A percentile compares a stretch with the other conserved stretches of the same genome.
Evolutionary conservation across 2,329 filamentous ascomycete species (phyloP).

Genomic region (Pseudocercospora eumusae): DNA sequence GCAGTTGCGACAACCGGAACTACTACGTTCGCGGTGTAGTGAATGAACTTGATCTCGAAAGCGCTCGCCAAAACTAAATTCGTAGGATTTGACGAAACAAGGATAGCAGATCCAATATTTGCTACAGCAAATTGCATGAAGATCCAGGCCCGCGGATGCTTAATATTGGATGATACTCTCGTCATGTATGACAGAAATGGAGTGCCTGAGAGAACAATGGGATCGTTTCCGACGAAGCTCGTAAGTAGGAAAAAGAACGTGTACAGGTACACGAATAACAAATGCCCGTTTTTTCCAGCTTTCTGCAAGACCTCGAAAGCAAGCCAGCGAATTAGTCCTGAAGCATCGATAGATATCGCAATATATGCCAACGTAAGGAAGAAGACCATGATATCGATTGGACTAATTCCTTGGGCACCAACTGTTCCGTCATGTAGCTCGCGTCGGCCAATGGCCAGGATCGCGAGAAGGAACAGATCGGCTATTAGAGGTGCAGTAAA

Average conservation of each 20-base stretch:
- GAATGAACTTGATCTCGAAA: conserved; percentile 70
- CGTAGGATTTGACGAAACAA: conserved; percentile 77
- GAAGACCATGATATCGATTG: conserved; percentile 73
- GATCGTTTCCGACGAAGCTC: conserved; percentile 72
- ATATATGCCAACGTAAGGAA: conserved; percentile 72
- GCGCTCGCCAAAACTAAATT: conserved; percentile 74
- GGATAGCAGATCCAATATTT: conserved; percentile 72
- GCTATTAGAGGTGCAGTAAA: conserved; percentile 70
- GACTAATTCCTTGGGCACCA: conserved; percentile 65
- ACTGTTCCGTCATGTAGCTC: conserved; percentile 71
- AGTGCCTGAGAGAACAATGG: conserved; percentile 72
- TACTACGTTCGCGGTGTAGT: conserved; percentile 76
- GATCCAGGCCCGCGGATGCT: conserved; percentile 71
- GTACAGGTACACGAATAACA: conserved; percentile 72
- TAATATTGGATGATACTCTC: conserved; percentile 70
- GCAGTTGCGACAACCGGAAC: conserved; percentile 70
- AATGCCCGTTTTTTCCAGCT: conserved; percentile 66
- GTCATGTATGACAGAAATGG: conserved; percentile 78
- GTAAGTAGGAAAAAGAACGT: conserved; percentile 69
- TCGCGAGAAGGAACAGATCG: conserved; percentile 70
- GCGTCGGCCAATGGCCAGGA: conserved; percentile 64
- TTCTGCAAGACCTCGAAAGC: conserved; percentile 70
- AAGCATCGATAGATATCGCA: conserved; percentile 75
- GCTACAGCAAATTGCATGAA: conserved; percentile 70
- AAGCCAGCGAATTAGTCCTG: conserved; percentile 68